phyloP scores from a whole-genome alignment of 2,329 filamentous ascomycete species.

The Neurospora sp. region DNA sequence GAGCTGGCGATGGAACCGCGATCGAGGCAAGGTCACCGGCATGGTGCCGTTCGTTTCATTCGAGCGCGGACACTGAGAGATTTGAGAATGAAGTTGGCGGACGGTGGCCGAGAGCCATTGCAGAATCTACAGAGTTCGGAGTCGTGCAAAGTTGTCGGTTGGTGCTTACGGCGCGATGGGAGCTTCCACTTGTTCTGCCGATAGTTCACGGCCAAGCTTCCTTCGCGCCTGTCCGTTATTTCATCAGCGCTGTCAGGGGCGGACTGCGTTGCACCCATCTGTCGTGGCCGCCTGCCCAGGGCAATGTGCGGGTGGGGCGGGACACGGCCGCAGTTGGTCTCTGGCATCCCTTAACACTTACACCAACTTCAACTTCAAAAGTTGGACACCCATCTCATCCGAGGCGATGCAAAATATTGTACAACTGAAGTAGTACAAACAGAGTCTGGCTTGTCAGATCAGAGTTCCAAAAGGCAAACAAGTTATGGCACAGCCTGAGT shows the following conservation, averaged over 20 bases:
- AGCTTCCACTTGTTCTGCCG: neutral
- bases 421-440: neutral
- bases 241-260: neutral
- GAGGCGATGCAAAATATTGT: neutral
- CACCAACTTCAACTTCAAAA: neutral
- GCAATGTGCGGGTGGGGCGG: neutral
- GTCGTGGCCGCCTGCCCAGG: neutral
- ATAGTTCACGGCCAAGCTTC: neutral
- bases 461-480: neutral
- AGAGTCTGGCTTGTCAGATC: neutral
- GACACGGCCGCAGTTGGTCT: neutral
- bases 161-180: neutral
- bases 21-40: constrained; percentile 1
- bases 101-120: neutral
- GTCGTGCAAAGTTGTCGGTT: neutral
- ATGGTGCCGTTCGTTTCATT: constrained; percentile 3
- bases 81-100: neutral
- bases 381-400: neutral
- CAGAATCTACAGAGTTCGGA: neutral
- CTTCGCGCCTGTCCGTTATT: neutral
- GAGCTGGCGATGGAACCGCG: constrained; percentile 12
- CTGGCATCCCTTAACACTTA: neutral
- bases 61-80: neutral
- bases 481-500: neutral
- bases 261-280: neutral